These are phyloP conservation scores for Paecilomyces formosus DNA, from an alignment of 2,329 filamentous ascomycete species.

Conservation along the genomic window DNA sequence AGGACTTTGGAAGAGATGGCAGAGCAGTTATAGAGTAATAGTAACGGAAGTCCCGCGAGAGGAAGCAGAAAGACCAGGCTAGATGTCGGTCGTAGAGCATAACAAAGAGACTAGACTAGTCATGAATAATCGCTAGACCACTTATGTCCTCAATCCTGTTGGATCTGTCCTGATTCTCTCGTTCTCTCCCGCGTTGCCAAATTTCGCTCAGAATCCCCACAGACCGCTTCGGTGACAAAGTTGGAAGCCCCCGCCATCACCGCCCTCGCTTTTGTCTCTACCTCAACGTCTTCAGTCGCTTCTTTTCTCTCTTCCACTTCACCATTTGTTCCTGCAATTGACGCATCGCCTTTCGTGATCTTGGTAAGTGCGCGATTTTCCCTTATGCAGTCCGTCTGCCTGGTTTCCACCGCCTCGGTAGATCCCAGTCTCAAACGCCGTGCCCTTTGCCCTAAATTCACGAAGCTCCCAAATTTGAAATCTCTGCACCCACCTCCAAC, in stretches of 20 bases:
- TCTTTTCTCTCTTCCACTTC: slow-evolving; percentile 1
- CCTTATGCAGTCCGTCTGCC: background rate
- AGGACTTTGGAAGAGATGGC: background rate
- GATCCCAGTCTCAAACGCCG: background rate
- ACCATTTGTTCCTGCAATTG: slow-evolving; percentile 8
- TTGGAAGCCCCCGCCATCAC: background rate
- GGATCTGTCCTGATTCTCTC: background rate
- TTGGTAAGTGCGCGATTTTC: background rate
- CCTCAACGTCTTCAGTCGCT: slow-evolving; percentile 1
- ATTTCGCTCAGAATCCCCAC: background rate
- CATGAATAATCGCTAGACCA: too few species aligned
- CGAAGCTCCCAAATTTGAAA: slow-evolving; percentile 8
- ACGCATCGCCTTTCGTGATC: background rate
- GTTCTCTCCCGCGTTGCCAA: background rate
- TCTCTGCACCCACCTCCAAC: slow-evolving; percentile 12
- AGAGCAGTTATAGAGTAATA: too few species aligned
- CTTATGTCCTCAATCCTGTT: too few species aligned
- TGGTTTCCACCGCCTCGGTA: background rate
- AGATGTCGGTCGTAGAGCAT: too few species aligned
- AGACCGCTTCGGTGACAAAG: background rate
- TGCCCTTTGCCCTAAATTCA: slow-evolving; percentile 19
- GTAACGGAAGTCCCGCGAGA: too few species aligned
- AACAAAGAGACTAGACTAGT: too few species aligned
- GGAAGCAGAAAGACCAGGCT: too few species aligned
- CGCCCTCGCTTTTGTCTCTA: background rate